phyloP scores from a whole-genome alignment of 495 filamentous ascomycete species.

The Neurospora sp. region DNA sequence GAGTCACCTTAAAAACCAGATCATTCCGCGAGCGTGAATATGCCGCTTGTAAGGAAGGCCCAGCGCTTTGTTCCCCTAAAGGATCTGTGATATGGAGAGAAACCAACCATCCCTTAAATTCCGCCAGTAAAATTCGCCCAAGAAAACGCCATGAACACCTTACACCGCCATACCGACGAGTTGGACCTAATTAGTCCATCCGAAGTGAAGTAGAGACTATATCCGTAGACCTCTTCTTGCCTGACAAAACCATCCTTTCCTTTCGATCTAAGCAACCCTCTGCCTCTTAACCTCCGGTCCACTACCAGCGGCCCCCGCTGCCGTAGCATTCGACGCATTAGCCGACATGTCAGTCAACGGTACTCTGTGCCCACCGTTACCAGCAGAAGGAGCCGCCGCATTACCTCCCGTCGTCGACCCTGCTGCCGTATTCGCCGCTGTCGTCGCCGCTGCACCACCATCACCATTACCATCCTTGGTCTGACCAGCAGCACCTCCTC shows the following conservation, averaged over 20 bases:
- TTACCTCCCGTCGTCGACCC: neutral
- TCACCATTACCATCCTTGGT: neutral
- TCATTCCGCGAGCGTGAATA: too few species aligned
- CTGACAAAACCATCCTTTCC: neutral
- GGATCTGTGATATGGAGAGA: too few species aligned
- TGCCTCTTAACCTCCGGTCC: constrained; percentile 33
- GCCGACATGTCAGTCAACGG: constrained; percentile 31
- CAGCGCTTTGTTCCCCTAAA: too few species aligned
- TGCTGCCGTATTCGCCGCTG: neutral
- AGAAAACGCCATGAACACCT: neutral
- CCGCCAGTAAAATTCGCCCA: neutral
- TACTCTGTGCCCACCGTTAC: constrained; percentile 8
- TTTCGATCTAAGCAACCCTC: constrained; percentile 18
- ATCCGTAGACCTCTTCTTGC: neutral
- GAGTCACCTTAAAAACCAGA: too few species aligned
- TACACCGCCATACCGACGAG: neutral
- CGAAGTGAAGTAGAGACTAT: neutral
- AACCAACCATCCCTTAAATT: too few species aligned
- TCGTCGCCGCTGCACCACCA: neutral
- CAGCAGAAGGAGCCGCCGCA: neutral
- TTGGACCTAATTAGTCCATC: neutral
- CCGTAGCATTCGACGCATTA: constrained; percentile 15
- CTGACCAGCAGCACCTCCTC: neutral
- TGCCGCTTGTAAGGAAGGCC: too few species aligned
- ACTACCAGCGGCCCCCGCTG: neutral